These are phyloP conservation scores for Coprinopsis strossmayeri DNA, from an alignment of 768 basidiomycete species.

Conservation along the genomic window DNA sequence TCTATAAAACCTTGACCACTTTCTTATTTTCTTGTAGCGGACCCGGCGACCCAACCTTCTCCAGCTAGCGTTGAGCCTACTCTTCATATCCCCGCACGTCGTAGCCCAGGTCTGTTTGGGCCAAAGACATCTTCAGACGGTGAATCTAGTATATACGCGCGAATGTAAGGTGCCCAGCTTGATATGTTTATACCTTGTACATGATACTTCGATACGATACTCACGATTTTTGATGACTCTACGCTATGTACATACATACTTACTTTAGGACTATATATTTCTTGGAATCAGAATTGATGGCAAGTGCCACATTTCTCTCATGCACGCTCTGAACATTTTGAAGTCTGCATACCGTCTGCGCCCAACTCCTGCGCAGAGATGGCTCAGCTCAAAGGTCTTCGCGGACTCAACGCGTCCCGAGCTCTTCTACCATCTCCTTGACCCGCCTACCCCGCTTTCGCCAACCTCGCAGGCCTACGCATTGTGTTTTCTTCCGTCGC, in stretches of 20 bases:
- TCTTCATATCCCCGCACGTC: slow-evolving; percentile 50
- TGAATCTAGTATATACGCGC: slow-evolving; percentile 2
- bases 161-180: not conserved
- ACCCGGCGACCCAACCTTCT: slow-evolving; percentile 50
- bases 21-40: slow-evolving; percentile 36
- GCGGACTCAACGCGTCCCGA: slow-evolving; percentile 58
- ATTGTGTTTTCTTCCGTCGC: slow-evolving; percentile 45
- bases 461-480: slow-evolving; percentile 46
- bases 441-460: slow-evolving; percentile 45
- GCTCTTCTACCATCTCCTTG: slow-evolving; percentile 62
- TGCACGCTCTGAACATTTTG: not conserved
- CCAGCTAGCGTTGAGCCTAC: slow-evolving; percentile 56
- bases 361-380: no score
- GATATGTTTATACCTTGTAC: not conserved
- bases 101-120: slow-evolving; percentile 70
- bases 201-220: not conserved
- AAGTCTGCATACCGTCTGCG: not conserved
- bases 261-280: no score
- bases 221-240: not conserved
- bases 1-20: no score
- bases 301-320: no score
- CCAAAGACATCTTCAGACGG: slow-evolving; percentile 45
- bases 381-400: no score
- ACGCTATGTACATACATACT: not conserved
- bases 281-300: no score